phyloP scores from a whole-genome alignment of 345 rosid species.

The Corchorus olitorius region DNA sequence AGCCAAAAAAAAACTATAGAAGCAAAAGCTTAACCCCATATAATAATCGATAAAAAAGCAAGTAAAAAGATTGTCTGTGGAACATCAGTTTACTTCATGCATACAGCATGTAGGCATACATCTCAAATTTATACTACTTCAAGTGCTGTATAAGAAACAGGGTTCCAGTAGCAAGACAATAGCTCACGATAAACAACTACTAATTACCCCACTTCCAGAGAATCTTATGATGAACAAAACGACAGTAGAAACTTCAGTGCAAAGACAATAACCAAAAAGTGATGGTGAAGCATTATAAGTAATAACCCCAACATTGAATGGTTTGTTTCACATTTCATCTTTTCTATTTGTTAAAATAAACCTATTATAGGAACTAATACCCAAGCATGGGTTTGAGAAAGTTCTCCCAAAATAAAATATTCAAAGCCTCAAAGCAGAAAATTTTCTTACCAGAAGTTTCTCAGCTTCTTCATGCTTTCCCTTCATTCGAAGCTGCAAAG shows the following conservation, averaged over 20 bases:
- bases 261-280: too few species aligned
- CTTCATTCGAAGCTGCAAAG: slow-evolving; percentile 81
- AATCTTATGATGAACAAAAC: too few species aligned
- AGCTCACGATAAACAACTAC: neutral
- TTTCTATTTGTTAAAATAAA: neutral
- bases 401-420: neutral
- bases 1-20: too few species aligned
- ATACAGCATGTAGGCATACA: neutral
- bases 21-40: slow-evolving; percentile 10
- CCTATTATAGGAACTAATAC: neutral
- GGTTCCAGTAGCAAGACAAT: neutral
- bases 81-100: slow-evolving; percentile 6
- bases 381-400: neutral
- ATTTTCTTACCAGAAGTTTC: slow-evolving; percentile 60
- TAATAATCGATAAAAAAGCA: neutral
- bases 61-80: neutral
- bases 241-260: too few species aligned
- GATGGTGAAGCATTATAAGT: neutral
- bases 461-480: slow-evolving; percentile 92
- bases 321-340: neutral
- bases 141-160: neutral
- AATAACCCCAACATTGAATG: neutral
- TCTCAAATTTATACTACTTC: neutral
- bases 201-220: too few species aligned
- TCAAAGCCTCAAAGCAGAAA: neutral